Conservation (phyloP, 805 yeast species). For the Starmera quercuum region DNA sequence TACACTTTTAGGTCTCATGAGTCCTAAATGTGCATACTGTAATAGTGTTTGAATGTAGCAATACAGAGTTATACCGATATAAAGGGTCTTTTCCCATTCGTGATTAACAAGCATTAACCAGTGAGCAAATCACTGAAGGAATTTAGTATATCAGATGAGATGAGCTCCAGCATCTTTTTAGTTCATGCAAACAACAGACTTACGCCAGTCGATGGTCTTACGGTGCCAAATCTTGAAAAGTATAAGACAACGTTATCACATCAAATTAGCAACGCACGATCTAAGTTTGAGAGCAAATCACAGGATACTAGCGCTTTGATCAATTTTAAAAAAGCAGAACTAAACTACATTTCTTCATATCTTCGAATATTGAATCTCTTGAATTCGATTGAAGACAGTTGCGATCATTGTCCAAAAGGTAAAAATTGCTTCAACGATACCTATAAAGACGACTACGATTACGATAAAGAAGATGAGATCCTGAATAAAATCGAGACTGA, state of each 20-base stretch:
- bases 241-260: neutral
- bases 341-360: conserved; percentile 11
- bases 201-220: neutral
- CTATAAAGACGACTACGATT: conserved; percentile 14
- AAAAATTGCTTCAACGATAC: neutral
- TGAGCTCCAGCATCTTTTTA: too few relatives aligned
- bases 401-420: conserved; percentile 4
- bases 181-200: neutral
- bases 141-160: too few relatives aligned
- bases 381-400: conserved; percentile 10
- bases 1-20: too few relatives aligned
- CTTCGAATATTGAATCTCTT: conserved; percentile 11
- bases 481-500: conserved; percentile 13
- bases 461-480: conserved; percentile 19
- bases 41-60: too few relatives aligned
- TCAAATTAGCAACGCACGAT: neutral
- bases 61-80: too few relatives aligned
- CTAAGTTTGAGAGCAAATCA: conserved; percentile 1
- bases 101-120: too few relatives aligned
- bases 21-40: too few relatives aligned
- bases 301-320: conserved; percentile 3
- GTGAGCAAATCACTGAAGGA: too few relatives aligned
- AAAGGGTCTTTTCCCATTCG: too few relatives aligned
- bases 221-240: neutral
- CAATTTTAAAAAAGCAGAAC: conserved; percentile 3